Evolutionary conservation across 805 yeast genomes (phyloP), one percentile per base, ranked within the genome.

Genomic region (Metschnikowia peoriensis): DNA sequence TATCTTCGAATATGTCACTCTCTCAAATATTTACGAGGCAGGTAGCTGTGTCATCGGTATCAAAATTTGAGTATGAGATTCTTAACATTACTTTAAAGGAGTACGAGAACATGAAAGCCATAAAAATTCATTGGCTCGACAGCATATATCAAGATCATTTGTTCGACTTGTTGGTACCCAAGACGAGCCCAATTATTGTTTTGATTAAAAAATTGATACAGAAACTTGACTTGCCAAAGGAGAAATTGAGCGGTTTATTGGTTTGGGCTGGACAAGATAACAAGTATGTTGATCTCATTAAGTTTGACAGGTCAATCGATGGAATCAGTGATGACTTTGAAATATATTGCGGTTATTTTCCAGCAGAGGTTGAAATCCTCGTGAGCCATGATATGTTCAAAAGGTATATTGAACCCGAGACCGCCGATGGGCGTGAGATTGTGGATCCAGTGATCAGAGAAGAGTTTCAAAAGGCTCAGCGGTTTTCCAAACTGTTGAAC

Each of bases 11-110:
- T 8, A 61, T 67, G 55, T 62, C 67, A 49, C 63, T 78, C 59
- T 65, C 78, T 51, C 74, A 73, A 63, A 56, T 74, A 9, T 72
- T 80, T 57, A 71, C 74, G 6, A 74, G 72, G 57, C 64, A 66
- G 28, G 73, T 75, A 38, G 74, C 82, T 1, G 78, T 76, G 22
- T 71, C 79, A 7, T 78, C 76, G 41, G 65, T 72, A 4, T 67
- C 70, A 14, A 61, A 64, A 17, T 79, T 93, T 52, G 85, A 85
- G 58, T 93, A 88, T 65, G 97, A 93, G 63, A 69, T 86, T 1
- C 76, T 94, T 62, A 87, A 83, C 44, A 83, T 91, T 42, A 83
- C 92, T 1, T 72, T 93, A 49, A 78, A 74, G 37, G 96, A 90
- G 56, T 80, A 86, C 61, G 99, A 94, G 67, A 83, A 80, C 56